Base-by-base conservation (phyloP, 2,329 filamentous ascomycete species). In the Nigrograna mackinnonii region DNA sequence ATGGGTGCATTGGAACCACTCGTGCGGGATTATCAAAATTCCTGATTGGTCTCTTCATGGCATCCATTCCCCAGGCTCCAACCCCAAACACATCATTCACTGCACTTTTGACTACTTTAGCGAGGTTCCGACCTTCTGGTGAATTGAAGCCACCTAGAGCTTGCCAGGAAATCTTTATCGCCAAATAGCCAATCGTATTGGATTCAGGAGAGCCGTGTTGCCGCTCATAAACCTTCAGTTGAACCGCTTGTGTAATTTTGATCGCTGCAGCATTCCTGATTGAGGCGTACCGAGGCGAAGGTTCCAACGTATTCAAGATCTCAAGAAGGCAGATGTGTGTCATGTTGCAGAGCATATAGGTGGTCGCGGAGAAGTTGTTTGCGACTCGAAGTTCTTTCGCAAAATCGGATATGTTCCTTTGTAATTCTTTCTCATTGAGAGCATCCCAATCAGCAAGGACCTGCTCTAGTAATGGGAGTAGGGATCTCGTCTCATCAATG, bases 101-200 rank as follows among this genome's bases (percentile, higher is more conserved):
- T 4, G 43, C 35, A 3, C 17, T 37, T 24, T 51, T 43, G 13
- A 58, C 51, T 16, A 46, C 34, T 6, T 34, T 28, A 7, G 58
- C 51, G 20, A 62, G 37, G 13, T 43, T 45, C 20, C 52, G 46
- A 22, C 57, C 59, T 33, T 55, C 58, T 13, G 51, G 49, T 3
- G 56, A 50, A 13, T 46, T 40, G 19, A 57, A 56, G 1, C 55
- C 49, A 16, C 59, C 60, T 5, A 64, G 35, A 4, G 50, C 48
- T 30, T 58, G 49, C 58, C 58, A 61, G 4, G 58, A 58, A 2
- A 60, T 41, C 35, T 56, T 59, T 2, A 50, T 60, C 4, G 59
- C 56, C 2, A 60, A 48, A 32, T 55, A 57, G 2, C 46, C 44
- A 28, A 62, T 58, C 1, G 58, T 60, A 30, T 57, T 61, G 5